phyloP scores from a whole-genome alignment of 2,329 filamentous ascomycete genomes.

The Penicillium polonicum region DNA sequence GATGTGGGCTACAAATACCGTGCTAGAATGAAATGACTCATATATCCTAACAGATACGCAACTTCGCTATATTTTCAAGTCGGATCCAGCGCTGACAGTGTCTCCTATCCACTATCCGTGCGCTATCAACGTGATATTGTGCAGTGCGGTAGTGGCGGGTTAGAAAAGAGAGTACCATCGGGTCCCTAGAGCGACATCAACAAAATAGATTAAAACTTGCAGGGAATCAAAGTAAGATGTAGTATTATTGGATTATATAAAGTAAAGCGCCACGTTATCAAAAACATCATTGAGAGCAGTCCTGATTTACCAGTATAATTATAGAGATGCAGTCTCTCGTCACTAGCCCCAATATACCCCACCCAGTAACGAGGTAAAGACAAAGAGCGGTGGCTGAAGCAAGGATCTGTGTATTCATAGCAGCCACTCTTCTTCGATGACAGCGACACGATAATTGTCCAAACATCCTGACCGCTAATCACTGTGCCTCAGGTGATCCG shows the following conservation, averaged over 20 bases:
- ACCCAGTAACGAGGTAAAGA: neutral
- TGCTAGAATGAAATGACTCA: neutral
- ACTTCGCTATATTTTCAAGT: neutral
- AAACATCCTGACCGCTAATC: conserved; percentile 6
- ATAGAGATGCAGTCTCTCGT: neutral
- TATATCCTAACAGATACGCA: neutral
- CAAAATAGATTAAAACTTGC: conserved; percentile 2
- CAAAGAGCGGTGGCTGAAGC: conserved; percentile 12
- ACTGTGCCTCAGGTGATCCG: neutral
- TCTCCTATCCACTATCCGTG: conserved; percentile 20
- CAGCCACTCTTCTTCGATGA: conserved; percentile 1
- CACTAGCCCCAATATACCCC: neutral
- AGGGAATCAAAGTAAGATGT: neutral
- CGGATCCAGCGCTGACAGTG: conserved; percentile 2
- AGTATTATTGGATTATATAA: neutral
- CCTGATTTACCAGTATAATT: neutral
- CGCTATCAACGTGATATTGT: conserved; percentile 13
- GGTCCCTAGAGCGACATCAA: neutral
- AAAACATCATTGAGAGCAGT: conserved; percentile 3
- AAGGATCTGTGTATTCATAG: conserved; percentile 6
- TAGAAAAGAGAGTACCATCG: conserved; percentile 13
- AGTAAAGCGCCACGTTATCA: conserved; percentile 17
- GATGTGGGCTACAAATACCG: neutral
- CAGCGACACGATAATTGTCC: neutral
- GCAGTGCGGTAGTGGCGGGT: conserved; percentile 25